Base-by-base conservation (phyloP, 345 rosid genomes). In the Hibiscus syriacus region DNA sequence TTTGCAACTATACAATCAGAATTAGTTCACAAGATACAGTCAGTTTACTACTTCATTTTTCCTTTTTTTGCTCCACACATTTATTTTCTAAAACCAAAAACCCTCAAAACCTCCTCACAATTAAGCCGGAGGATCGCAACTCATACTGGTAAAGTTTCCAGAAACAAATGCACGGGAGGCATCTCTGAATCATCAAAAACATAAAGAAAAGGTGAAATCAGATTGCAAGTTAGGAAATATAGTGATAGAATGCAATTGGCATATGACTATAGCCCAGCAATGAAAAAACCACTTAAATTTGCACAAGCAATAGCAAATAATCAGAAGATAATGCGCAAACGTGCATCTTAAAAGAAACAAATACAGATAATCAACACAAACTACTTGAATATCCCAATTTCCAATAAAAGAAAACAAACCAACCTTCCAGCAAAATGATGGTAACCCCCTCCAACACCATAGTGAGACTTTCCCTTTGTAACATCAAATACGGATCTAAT, bases 111-210 rank as follows among this genome's bases (percentile, higher is more conserved):
- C 61, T 14, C 50, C 5, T 22, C 7, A 70, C 6, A 9, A 49
- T 14, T 23, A 2, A 48, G 26, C 29, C 38, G 43, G 59, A 23
- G 32, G 16, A 63, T n/a, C 30, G 59, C 6, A 38, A 17, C 3
- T 6, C 30, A 61, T 84, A 93, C 98, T 96, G 78, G 97, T 85
- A 68, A 93, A 93, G 73, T 93, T 93, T 60, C 97, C 97, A n/a
- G 97, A 91, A 75, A 94, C 87, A 75, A 91, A 91, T 54, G 96
- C 95, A 55, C 92, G 95, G 61, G 96, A 89, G 79, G 99, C 97
- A 41, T 94, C 96, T 81, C 96, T 89, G 80, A 59, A 52, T 27
- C 27, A 74, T 55, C 64, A 70, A 60, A 48, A 73, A 80, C 26
- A 73, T 19, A 65, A 29, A 72, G 25, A 11, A 56, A 66, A 68